Percentiles rank a stretch among this genome's conserved stretches.
phyloP scores from a whole-genome alignment of 805 yeast species.

The Nadsonia fulvescens region DNA sequence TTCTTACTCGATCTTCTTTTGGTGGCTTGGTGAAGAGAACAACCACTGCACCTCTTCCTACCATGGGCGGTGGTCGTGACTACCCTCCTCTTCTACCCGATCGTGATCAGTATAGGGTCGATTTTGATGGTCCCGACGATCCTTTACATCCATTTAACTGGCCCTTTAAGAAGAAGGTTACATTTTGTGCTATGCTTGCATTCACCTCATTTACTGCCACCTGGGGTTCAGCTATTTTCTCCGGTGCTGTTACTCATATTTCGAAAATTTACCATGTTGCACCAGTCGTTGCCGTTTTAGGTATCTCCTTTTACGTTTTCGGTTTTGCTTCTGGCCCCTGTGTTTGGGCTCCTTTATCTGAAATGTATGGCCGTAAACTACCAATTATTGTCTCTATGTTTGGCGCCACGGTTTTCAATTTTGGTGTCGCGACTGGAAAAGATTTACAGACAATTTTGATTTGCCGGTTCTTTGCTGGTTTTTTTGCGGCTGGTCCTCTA shows the following conservation, averaged over 20 bases:
- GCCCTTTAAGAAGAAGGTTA: constrained; percentile 30
- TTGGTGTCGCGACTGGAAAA: constrained; percentile 63
- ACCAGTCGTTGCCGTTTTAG: constrained; percentile 49
- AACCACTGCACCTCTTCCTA: constrained; percentile 6
- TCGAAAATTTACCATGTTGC: constrained; percentile 40
- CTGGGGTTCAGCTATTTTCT: constrained; percentile 72
- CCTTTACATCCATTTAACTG: constrained; percentile 70
- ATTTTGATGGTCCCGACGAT: constrained; percentile 53
- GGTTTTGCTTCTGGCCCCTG: constrained; percentile 83
- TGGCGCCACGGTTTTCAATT: constrained; percentile 40
- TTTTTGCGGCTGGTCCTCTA: constrained; percentile 69
- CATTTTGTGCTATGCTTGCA: constrained; percentile 30
- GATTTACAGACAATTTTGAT: constrained; percentile 62
- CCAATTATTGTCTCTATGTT: constrained; percentile 40
- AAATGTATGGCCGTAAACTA: constrained; percentile 48
- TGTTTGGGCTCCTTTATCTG: constrained; percentile 65
- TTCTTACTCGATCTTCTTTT: no score
- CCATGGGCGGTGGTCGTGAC: constrained; percentile 7
- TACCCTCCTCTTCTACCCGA: constrained; percentile 7
- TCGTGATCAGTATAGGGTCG: constrained; percentile 33
- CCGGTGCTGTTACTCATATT: constrained; percentile 37
- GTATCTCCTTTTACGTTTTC: constrained; percentile 54
- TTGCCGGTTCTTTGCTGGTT: constrained; percentile 65
- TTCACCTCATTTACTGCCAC: constrained; percentile 33
- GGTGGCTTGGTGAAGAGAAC: no score